Percentiles rank a stretch among this genome's conserved stretches.
These are phyloP conservation scores for Sarocladiaceae sp. DNA, from an alignment of 2,329 filamentous ascomycete genomes.

Conservation along the genomic window DNA sequence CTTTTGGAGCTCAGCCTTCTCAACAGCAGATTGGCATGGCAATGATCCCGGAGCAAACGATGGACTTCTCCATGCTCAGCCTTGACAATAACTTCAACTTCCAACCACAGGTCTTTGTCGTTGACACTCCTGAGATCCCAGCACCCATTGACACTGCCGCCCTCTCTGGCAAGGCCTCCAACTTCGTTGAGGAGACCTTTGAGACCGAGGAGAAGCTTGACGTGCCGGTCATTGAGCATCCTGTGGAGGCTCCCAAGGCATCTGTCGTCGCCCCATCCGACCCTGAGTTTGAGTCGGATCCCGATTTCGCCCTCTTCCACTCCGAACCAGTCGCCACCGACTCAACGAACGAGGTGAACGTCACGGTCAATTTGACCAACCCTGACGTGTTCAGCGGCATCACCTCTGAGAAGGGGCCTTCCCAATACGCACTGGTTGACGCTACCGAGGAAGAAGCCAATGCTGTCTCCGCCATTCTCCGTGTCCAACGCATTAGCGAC, in stretches of 20 bases:
- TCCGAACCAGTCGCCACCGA: constrained; percentile 26
- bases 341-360: constrained; percentile 25
- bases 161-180: constrained; percentile 66
- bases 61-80: constrained; percentile 68
- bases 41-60: constrained; percentile 71
- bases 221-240: constrained; percentile 45
- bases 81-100: constrained; percentile 53
- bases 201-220: constrained; percentile 53
- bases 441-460: constrained; percentile 41
- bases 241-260: constrained; percentile 29
- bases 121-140: constrained; percentile 65
- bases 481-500: constrained; percentile 43
- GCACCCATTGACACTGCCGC: constrained; percentile 50
- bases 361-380: constrained; percentile 34
- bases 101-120: constrained; percentile 67
- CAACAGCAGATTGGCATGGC: constrained; percentile 71
- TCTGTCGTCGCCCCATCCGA: constrained; percentile 30
- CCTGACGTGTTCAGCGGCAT: constrained; percentile 47
- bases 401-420: constrained; percentile 56
- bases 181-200: constrained; percentile 41
- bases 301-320: constrained; percentile 55
- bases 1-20: constrained; percentile 48
- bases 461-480: constrained; percentile 39
- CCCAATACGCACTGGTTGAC: constrained; percentile 59
- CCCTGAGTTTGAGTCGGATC: constrained; percentile 56